Evolutionary conservation across 2,329 filamentous ascomycete genomes (phyloP), one percentile per base, ranked within the genome.

Genomic region (Microascus cirrosus): DNA sequence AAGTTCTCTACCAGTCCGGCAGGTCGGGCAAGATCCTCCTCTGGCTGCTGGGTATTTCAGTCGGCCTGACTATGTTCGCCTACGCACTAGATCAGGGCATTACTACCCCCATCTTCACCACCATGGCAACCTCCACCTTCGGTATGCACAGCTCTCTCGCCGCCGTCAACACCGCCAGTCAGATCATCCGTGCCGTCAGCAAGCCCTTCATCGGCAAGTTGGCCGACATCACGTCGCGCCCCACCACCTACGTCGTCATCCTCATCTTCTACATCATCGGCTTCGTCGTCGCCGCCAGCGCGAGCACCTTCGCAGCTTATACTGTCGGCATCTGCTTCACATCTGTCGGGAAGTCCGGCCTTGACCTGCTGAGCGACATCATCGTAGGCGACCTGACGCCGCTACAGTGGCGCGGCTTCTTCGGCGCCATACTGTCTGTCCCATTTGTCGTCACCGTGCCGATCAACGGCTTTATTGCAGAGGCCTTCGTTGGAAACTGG

Each of bases 121-220:
- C 68, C 18, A 61, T 71, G 61, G 70, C 70, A 32, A 87, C 85
- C 1, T 87, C 83, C 59, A 75, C 79, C 3, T 89, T 87, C 65
- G 73, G 74, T 45, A 75, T 77, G 55, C 86, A 88, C 65, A 85
- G 84, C 15, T 74, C 88, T 35, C 75, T 88, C n/a, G 81, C 83
- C 2, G 85, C 83, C 0, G 80, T 86, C 50, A 73, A 80, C 56
- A 83, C 88, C 28, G 77, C 87, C 18, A 81, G 85, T 57, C 68
- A 68, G 54, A 68, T 74, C 51, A 65, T 76, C 15, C 67, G 69
- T 50, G 72, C 70, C 52, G 69, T 73, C 22, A 69, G 68, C 56
- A 68, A 69, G 50, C 70, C 74, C 8, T 69, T 70, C 15, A 70
- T 78, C 59, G 75, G 75, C 59, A 80, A 79, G 63, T 64, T 78